A percentile compares a stretch with the other conserved stretches of the same genome.
Evolutionary conservation across 257 asterid species (phyloP).

Genomic region (Coffea eugenioides): DNA sequence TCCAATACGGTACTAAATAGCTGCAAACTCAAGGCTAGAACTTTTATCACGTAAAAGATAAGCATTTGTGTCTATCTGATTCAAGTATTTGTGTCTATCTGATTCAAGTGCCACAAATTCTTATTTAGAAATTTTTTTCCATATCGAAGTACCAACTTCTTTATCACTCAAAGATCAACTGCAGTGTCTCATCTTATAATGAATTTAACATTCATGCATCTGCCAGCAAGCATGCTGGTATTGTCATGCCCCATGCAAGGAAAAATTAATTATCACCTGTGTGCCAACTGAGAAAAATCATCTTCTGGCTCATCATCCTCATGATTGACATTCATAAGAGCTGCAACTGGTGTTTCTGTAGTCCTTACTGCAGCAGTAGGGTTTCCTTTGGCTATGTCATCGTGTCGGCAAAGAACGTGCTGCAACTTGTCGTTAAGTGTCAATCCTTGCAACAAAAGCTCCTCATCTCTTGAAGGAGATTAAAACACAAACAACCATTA

Average conservation of each 20-base stretch:
- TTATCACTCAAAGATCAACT: background rate
- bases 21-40: background rate
- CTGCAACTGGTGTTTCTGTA: conserved; percentile 52
- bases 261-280: conserved; percentile 45
- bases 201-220: background rate
- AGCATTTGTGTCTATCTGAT: background rate
- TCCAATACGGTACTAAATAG: background rate
- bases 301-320: conserved; percentile 93
- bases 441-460: conserved; percentile 75
- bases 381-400: conserved; percentile 61
- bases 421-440: conserved; percentile 75
- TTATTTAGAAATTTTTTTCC: background rate
- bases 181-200: too few relatives aligned
- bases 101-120: background rate
- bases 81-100: background rate
- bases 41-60: conserved; percentile 1
- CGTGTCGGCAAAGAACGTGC: conserved; percentile 70
- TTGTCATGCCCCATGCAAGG: too few relatives aligned
- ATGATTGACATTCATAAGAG: conserved; percentile 79
- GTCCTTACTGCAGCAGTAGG: conserved; percentile 36
- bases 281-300: conserved; percentile 77
- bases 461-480: conserved; percentile 65
- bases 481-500: conserved; percentile 8
- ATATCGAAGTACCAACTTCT: background rate
- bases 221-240: background rate